Conservation (phyloP, 306 rosid species). For the Betula pendula region DNA sequence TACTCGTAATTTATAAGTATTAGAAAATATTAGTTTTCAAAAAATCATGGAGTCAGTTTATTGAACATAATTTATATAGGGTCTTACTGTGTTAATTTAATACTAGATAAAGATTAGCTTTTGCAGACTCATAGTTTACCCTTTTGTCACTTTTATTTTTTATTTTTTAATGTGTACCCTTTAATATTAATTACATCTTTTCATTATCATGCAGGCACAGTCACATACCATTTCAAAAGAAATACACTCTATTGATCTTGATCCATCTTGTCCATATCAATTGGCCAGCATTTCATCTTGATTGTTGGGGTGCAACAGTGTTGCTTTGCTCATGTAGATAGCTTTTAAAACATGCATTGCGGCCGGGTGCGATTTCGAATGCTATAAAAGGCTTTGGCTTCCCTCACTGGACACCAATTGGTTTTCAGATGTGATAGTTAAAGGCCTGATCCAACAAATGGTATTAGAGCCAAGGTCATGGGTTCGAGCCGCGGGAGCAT, state of each 20-base stretch:
- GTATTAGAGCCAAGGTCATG: too few species aligned
- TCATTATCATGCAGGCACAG: slow-evolving; percentile 63
- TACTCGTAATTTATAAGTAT: not conserved
- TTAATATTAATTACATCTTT: not conserved
- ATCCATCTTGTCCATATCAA: slow-evolving; percentile 80
- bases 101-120: not conserved
- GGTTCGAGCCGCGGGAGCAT: too few species aligned
- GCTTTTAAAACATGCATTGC: too few species aligned
- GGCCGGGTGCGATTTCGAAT: too few species aligned
- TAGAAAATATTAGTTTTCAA: not conserved
- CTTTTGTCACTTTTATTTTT: slow-evolving; percentile 12
- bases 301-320: too few species aligned
- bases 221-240: slow-evolving; percentile 58
- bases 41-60: not conserved
- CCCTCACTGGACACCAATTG: too few species aligned
- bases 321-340: too few species aligned
- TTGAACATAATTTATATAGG: not conserved
- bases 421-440: too few species aligned
- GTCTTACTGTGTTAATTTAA: not conserved
- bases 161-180: not conserved
- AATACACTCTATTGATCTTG: slow-evolving; percentile 63
- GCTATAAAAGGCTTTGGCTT: too few species aligned
- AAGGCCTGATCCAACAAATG: too few species aligned
- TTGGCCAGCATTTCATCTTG: slow-evolving; percentile 95
- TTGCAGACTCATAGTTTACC: slow-evolving; percentile 2